Evolutionary conservation across 2,329 filamentous ascomycete genomes (phyloP), one percentile per base, ranked within the genome.

Genomic region (Camillea tinctor): DNA sequence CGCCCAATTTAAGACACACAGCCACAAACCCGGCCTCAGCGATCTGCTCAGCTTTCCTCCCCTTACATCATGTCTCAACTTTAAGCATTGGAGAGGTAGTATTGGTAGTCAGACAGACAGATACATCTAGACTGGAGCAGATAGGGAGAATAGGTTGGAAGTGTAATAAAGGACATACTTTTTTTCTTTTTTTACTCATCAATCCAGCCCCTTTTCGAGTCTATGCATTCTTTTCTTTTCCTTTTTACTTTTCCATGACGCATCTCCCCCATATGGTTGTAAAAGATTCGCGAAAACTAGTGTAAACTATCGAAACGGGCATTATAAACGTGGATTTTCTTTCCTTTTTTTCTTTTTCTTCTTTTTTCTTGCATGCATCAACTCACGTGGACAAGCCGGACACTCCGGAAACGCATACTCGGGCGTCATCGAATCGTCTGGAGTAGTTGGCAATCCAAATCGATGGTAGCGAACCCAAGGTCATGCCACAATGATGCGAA

Each of bases 271-370:
- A 11, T 9, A 30, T n/a, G n/a, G n/a, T n/a, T n/a, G n/a, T n/a
- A 60, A 36, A 80, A 77, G 66, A 76, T 79, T 30, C 78, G 74
- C 57, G 73, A 71, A 60, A 78, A 84, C 49, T 77, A 79, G n/a
- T n/a, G n/a, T n/a, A n/a, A n/a, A n/a, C n/a, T n/a, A n/a, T n/a
- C 44, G 88, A 92, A 72, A 75, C 77, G 54, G 77, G 89, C 69
- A 88, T 92, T n/a, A 23, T 80, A 80, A 40, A 84, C 83, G 1
- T 91, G 89, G 88, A 89, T 89, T 1, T 92, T 91, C 71, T 66
- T 72, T 2, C 80, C 86, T 54, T 88, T 90, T 69, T 90, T 30
- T 30, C 7, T 4, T 9, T 30, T 86, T 54, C 87, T 90, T 69
- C 90, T 30, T 30, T 7, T 4, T 9, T 30, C 3, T 30, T 7